Base-by-base conservation (phyloP, 306 rosid species). In the Quercus mongolica region DNA sequence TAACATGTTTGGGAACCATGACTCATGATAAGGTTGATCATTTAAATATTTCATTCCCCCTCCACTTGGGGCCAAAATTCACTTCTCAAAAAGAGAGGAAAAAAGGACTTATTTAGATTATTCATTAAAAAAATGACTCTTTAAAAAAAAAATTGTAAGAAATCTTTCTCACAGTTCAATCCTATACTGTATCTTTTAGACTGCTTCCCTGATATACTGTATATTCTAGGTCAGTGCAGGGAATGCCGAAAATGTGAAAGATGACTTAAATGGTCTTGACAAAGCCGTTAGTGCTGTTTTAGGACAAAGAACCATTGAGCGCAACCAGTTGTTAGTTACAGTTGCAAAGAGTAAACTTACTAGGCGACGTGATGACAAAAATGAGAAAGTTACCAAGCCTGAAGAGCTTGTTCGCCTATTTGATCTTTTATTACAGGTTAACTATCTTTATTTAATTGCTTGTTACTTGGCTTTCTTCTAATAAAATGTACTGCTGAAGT, bases 371-470 rank as follows among this genome's bases (percentile, higher is more conserved):
- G 94, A 88, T 68, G 99, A 91, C 67, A 95, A 93, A 89, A 93
- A 89, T 54, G 99, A 95, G 83, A 95, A 90, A 93, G 91, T 86
- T 76, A 95, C 98, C 49, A 95, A 90, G 84, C 99, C 99, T n/a
- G 99, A 95, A 89, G 99, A 95, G 85, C 99, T 95, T 72, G 99
- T 95, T 81, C 97, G 98, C 78, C 80, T 95, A 19, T 93, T 86
- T 74, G 99, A 95, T 89, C 98, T 93, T 76, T 77, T 95, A 74
- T 76, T 93, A 74, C 99, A 95, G 92, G 99, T 93, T 73, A 83
- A 56, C 46, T 57, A 20, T 61, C 78, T 78, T 55, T 79, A n/a
- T 38, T 38, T 31, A 57, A 80, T 70, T 61, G 25, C 15, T 56
- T 83, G 41, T 77, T 15, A 18, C 69, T 56, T 52, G 20, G n/a